Conservation (phyloP, 495 filamentous ascomycete species). For the Neurospora sp. region DNA sequence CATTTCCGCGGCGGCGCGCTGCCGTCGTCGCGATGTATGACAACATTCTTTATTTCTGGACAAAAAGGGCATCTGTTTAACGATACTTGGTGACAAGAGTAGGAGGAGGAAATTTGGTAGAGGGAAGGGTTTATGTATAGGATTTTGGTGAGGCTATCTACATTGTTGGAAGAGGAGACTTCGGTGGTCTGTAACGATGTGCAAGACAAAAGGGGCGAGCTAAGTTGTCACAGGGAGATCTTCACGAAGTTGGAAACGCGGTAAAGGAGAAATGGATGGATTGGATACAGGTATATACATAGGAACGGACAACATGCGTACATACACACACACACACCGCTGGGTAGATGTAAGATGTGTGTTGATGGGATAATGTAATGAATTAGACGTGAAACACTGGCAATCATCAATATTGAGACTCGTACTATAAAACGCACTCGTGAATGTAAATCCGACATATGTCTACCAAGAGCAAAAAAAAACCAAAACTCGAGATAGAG, state of each 20-base stretch:
- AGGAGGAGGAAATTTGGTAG: background rate
- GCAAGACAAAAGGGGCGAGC: background rate
- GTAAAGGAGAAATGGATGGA: background rate
- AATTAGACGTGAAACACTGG: background rate
- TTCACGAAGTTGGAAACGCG: background rate
- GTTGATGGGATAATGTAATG: background rate
- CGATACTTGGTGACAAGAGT: background rate
- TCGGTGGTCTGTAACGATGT: background rate
- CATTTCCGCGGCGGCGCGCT: background rate
- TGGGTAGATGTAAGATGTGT: background rate
- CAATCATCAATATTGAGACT: background rate
- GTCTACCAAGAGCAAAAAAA: background rate
- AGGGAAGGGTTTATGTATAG: background rate
- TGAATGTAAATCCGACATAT: background rate
- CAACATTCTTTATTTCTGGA: background rate
- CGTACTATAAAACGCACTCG: background rate
- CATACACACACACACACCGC: background rate
- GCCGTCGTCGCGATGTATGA: background rate
- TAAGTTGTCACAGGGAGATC: background rate
- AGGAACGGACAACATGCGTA: background rate
- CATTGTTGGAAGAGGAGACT: background rate
- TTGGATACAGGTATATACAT: background rate
- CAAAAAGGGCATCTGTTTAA: background rate
- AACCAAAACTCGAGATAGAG: background rate
- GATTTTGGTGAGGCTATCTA: background rate